Base-by-base conservation (phyloP, 2,329 filamentous ascomycete genomes). In the Nannizziopsis arthrosporioides region DNA sequence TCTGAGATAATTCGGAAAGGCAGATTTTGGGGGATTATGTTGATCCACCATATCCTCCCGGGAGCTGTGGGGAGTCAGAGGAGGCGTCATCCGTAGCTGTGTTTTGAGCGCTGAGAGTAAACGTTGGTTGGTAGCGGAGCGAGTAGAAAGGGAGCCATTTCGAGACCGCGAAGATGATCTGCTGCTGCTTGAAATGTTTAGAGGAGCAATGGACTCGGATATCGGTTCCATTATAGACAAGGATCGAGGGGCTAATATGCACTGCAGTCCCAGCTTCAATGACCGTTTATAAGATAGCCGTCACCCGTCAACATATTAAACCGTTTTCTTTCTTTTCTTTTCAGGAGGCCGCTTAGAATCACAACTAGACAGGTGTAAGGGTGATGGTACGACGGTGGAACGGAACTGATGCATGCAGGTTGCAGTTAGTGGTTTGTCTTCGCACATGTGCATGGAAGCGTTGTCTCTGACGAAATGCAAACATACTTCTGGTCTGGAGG, bases 1-100 rank as follows among this genome's bases (percentile, higher is more conserved):
- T 55, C 92, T 84, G 40, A 98, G 74, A 62, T 94, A 98, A 71
- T 92, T 94, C 74, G 93, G 85, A 62, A 95, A 94, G 50, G 88
- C 74, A 1, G 83, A 77, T 54, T 78, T 73, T 5, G 73, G 67
- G 44, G 63, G 59, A 53, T 69, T 67, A 14, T 43, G 56, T 55
- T 68, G 61, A 52, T 68, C 58, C 58, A 65, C 63, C 53, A 76
- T 72, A 54, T 76, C 71, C 61, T 86, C 81, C 60, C 54, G 51
- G 1, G 58, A 81, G 59, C 75, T 75, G 65, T 81, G 80, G 14
- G 85, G 85, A 7, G 85, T 89, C 53, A 81, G 71, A 37, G 85
- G 85, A 22, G 85, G 85, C 42, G 84, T 89, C 67, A 89, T 83
- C 55, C 87, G 81, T 31, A 59, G 56, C 22, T 61, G 59, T 48